Evolutionary conservation across 1,284 basidiomycete genomes (phyloP), one percentile per base, ranked within the genome.

Genomic region (Leucoagaricus sp.): DNA sequence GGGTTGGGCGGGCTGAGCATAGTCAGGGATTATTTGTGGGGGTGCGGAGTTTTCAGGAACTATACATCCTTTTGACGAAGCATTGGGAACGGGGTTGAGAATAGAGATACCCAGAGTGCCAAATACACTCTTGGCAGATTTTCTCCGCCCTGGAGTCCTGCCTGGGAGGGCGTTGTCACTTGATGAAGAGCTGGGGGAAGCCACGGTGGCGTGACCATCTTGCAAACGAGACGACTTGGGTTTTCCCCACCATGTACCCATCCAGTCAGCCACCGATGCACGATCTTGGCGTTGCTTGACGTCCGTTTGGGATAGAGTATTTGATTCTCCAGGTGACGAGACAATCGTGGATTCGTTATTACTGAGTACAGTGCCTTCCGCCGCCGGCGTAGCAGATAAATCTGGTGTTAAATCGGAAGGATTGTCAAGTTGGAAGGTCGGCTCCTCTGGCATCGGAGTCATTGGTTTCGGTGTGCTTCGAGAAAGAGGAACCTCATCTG

Each of bases 41-140:
- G 59, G 57, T 52, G 56, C 49, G n/a, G 57, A 15, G 8, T 61
- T 61, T 19, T 64, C 64, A 7, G 55, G 60, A 8, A 59, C 36
- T 21, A 58, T 19, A n/a, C 51, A 58, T 44, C 53, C 60, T 53
- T 60, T 63, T 7, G 61, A 51, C 3, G 47, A 28, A 2, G 45
- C 17, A 25, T 12, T 62, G 25, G 36, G 55, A 40, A 40, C 57
- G 2, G 86, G 81, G 60, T 83, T 86, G 29, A 86, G 71, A 34
- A 87, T 79, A 0, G 86, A 87, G 52, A 89, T 84, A 0, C 86
- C 86, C 7, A 91, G 71, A 0, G 84, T 81, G 17, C 86, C 86
- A 60, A 91, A 89, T 0, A 91, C 85, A 61, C 85, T 88, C 63
- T 76, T 85, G 2, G 78, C 69, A 3, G 76, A 69, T 62, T 75